Evolutionary conservation across 345 rosid genomes (phyloP).

Genomic region (Kernera saxatilis): DNA sequence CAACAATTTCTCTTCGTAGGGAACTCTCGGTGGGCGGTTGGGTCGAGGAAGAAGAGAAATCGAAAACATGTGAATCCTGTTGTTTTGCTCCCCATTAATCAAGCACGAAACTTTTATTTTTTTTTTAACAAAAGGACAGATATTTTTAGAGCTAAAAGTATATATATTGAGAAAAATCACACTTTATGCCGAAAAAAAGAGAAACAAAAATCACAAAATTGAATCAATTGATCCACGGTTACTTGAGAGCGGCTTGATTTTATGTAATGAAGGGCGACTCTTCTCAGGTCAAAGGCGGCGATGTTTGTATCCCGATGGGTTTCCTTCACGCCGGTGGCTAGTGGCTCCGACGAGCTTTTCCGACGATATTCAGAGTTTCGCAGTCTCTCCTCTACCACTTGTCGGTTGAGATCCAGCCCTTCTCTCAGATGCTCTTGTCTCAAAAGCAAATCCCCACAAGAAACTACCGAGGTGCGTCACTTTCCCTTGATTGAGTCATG

Average conservation of each 20-base stretch:
- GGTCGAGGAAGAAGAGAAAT: conserved; percentile 8
- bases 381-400: neutral
- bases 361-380: neutral
- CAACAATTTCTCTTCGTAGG: neutral
- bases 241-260: conserved; percentile 1
- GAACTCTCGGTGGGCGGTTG: neutral
- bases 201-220: neutral
- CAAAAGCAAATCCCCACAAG: neutral
- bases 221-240: neutral
- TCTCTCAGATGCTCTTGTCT: conserved; percentile 14
- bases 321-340: conserved; percentile 17
- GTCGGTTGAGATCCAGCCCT: neutral
- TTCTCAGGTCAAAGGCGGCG: neutral
- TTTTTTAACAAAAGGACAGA: neutral
- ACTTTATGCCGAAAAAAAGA: neutral
- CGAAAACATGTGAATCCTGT: neutral
- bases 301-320: conserved; percentile 18
- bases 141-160: neutral
- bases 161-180: neutral
- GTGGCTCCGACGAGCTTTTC: neutral
- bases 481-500: too few species aligned
- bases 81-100: neutral
- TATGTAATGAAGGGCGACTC: neutral
- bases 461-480: neutral
- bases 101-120: neutral